Percentiles rank a stretch among this genome's conserved stretches.
Evolutionary conservation across 2,329 filamentous ascomycete species (phyloP).

Genomic region (Mollisiaceae sp.): DNA sequence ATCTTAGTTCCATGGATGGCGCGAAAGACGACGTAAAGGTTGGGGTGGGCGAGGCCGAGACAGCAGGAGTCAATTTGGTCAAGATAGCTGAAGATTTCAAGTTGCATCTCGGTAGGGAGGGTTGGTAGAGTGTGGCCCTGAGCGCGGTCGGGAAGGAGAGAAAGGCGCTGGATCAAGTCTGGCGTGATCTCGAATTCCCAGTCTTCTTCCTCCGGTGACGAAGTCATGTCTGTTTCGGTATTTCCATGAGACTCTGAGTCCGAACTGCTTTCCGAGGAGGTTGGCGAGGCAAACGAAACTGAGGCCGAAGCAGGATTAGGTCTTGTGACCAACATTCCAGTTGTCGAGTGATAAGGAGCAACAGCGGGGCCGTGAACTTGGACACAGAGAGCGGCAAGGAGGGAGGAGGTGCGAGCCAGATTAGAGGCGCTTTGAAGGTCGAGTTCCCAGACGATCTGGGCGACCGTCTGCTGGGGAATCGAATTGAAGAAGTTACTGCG

Average conservation of each 20-base stretch:
- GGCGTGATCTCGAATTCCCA: constrained; percentile 35
- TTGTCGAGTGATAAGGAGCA: background rate
- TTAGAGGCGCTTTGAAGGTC: constrained; percentile 11
- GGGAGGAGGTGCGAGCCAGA: constrained; percentile 13
- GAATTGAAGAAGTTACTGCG: background rate
- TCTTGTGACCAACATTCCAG: constrained; percentile 23
- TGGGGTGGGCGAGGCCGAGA: constrained; percentile 61
- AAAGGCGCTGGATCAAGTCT: constrained; percentile 32
- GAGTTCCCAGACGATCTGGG: constrained; percentile 8
- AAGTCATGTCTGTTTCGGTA: constrained; percentile 34
- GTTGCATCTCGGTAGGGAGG: constrained; percentile 65
- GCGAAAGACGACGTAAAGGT: constrained; percentile 63
- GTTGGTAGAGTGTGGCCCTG: constrained; percentile 47
- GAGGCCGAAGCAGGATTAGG: constrained; percentile 9
- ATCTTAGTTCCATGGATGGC: constrained; percentile 58
- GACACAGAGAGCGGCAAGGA: constrained; percentile 3
- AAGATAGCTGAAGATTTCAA: constrained; percentile 63
- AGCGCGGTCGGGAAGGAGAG: constrained; percentile 23
- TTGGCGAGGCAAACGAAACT: constrained; percentile 20
- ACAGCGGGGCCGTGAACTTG: background rate
- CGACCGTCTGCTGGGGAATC: background rate
- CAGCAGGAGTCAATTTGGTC: constrained; percentile 69
- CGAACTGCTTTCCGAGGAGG: constrained; percentile 25
- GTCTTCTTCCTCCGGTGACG: constrained; percentile 31
- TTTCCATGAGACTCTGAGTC: constrained; percentile 32